Base-by-base conservation (phyloP, 2,329 filamentous ascomycete species). In the Fusarium brachygibbosum region DNA sequence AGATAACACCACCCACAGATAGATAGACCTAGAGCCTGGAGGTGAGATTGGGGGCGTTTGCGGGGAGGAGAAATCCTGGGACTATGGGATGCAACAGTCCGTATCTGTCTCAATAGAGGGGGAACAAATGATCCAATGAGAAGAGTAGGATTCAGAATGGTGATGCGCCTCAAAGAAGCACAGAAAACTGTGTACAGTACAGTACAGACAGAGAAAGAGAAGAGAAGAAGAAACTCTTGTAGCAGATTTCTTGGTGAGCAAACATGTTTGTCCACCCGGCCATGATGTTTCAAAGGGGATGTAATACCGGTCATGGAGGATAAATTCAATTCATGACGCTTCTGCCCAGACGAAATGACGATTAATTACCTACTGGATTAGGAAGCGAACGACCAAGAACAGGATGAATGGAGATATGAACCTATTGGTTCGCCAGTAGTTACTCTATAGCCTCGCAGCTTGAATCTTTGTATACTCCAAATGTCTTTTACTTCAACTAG, bases 1-100 rank as follows among this genome's bases (percentile, higher is more conserved):
- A 50, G 63, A 54, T 66, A 61, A 57, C 40, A 41, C 42, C 28
- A 61, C 48, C n/a, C n/a, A n/a, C n/a, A n/a, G n/a, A n/a, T n/a
- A n/a, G n/a, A n/a, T n/a, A 48, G 54, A 59, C n/a, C n/a, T 46
- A 55, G 48, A 61, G 9, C 40, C 38, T 41, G 38, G 16, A 17
- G 37, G 56, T 67, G 56, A 69, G 66, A 69, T 69, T 67, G 66
- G 61, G 63, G 52, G 53, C 32, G 50, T 69, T 70, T 69, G 66
- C 44, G 58, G 61, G 56, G 48, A 12, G 52, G 41, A 41, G 31
- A 21, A 51, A 58, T 63, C 57, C 62, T 69, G 63, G 66, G 49
- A 69, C 48, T 21, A 40, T 45, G 29, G 41, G 52, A 57, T 69
- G 66, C 66, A 69, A 46, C 61, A 63, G 51, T 45, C 66, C 48